Base-by-base conservation (phyloP, 176 grass and related monocot genomes). In the Miscanthus lutarioriparius region DNA sequence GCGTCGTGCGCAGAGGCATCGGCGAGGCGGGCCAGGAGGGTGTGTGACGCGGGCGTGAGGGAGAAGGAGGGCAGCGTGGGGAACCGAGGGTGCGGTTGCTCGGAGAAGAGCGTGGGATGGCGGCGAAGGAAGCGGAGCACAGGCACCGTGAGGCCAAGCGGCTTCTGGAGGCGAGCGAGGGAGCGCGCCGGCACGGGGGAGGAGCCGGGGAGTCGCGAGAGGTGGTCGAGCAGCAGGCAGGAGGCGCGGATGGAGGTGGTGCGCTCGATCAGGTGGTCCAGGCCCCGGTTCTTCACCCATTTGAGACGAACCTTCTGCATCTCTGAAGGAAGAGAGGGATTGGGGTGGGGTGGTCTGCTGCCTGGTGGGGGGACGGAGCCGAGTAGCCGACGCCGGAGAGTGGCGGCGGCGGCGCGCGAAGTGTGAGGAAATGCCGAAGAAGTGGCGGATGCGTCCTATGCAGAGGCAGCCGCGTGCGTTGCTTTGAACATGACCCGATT, bases 61-160 rank as follows among this genome's bases (percentile, higher is more conserved):
- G 88, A 87, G 79, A 97, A 94, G 58, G 84, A 87, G 8, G 90
- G 90, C 75, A 97, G 86, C 49, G 95, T 88, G 70, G 95, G 92
- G 86, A 82, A 97, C 70, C 84, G 90, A 26, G 92, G 92, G 66
- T 97, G 95, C 19, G 82, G 88, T 7, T 54, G 66, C 85, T 97
- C 95, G 47, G 75, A 8, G 78, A 97, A 97, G 75, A 97, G 90
- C 48, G 90, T 94, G 10, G 95, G 92, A 71, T 91, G 90, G 74
- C 95, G 92, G 82, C 95, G 95, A 72, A 97, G 92, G 92, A 97
- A 97, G 35, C 95, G 92, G 54, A 93, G 92, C 28, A 97, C 92
- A 54, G 92, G 90, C 27, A 97, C 70, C 2, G 92, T 97, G 40
- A 97, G 88, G 37, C 92, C 92, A 1, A 97, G 95, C 19, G 70